Percentiles rank a stretch among this genome's conserved stretches.
phyloP scores from a whole-genome alignment of 2,329 filamentous ascomycete genomes.

The Xylaria hypoxylon region DNA sequence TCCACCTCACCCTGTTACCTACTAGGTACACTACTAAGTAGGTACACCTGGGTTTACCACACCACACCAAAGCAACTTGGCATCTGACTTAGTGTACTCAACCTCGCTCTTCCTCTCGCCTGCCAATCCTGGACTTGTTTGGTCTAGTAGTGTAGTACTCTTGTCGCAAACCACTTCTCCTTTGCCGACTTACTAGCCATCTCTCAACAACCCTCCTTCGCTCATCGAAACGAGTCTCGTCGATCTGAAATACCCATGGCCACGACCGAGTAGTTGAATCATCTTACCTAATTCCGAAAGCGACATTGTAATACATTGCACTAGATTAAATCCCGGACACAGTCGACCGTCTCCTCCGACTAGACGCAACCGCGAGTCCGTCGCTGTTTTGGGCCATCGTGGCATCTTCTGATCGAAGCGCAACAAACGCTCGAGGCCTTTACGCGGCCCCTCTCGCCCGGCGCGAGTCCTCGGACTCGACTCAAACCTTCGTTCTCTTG shows the following conservation, averaged over 20 bases:
- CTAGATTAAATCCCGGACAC: not conserved
- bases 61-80: conserved; percentile 34
- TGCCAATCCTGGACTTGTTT: conserved; percentile 21
- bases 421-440: conserved; percentile 40
- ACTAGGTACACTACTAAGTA: not conserved
- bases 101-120: conserved; percentile 21
- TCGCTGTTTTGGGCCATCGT: conserved; percentile 43
- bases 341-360: conserved; percentile 20
- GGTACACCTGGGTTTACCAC: not conserved
- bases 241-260: conserved; percentile 25
- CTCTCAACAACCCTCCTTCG: conserved; percentile 15
- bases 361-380: conserved; percentile 33
- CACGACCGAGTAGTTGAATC: conserved; percentile 28
- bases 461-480: conserved; percentile 45
- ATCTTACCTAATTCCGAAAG: conserved; percentile 20
- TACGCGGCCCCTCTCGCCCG: conserved; percentile 46
- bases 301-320: conserved; percentile 3
- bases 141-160: conserved; percentile 14
- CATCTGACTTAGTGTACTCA: conserved; percentile 32
- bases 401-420: conserved; percentile 46
- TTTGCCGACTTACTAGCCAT: not conserved
- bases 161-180: conserved; percentile 30
- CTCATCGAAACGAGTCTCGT: conserved; percentile 28
- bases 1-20: conserved; percentile 18
- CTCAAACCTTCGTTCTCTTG: conserved; percentile 26